Evolutionary conservation across 2,329 filamentous ascomycete genomes (phyloP), one percentile per base, ranked within the genome.

Genomic region (Corinectria fuckeliana): DNA sequence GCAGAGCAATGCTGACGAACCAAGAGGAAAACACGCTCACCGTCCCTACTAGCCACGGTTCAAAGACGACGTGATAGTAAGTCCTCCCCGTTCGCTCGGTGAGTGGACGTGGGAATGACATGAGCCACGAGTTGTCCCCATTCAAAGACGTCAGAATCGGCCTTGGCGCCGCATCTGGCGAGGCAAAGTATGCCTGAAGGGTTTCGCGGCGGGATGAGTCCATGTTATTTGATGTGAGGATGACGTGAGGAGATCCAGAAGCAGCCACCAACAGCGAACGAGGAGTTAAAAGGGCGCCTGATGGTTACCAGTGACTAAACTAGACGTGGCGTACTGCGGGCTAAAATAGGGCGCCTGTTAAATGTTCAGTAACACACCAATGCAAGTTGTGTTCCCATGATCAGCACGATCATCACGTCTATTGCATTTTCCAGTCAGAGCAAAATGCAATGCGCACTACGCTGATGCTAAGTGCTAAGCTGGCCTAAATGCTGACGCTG

Each of bases 81-180:
- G 53, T 61, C 44, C 69, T 70, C 10, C 66, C 41, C 2, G 42
- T 53, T 11, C 59, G 64, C 13, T 73, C 71, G 10, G 53, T 30
- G 9, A 49, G 39, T 3, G 72, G 73, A 5, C 69, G 68, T 2
- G 73, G 73, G 36, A 76, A 69, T 6, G 73, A 75, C 28, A 76
- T 56, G 2, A 76, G 60, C 74, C 74, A 76, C 28, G 72, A 72
- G 14, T 72, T 72, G 44, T 76, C 74, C 5, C 73, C 74, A 50
- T 76, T 76, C 6, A 76, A 60, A 7, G 65, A 70, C 0, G 74
- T 75, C 14, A 75, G 45, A 6, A 74, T 60, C 0, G 75, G 73
- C 28, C 69, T 59, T 16, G 58, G 56, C 3, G 13, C 21, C 1
- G 48, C 55, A n/a, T 25, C 18, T 8, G 38, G 16, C 10, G 44